A percentile compares a stretch with the other conserved stretches of the same genome.
phyloP scores from a whole-genome alignment of 2,329 filamentous ascomycete species.

The Alternaria sp. region DNA sequence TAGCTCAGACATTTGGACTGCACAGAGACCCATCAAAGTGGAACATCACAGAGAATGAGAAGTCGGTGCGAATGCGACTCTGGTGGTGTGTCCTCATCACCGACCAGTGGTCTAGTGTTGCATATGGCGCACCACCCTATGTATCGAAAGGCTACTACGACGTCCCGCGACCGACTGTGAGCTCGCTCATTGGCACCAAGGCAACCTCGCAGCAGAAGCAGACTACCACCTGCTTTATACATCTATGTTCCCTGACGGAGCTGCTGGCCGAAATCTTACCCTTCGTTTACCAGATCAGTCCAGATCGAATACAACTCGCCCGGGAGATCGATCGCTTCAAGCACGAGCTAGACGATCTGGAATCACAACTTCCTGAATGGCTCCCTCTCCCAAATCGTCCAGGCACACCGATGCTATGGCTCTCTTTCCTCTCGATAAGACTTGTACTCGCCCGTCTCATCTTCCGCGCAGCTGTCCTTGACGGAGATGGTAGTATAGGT shows the following conservation, averaged over 20 bases:
- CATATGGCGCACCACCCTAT: constrained; percentile 62
- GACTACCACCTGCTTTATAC: constrained; percentile 60
- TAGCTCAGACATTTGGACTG: constrained; percentile 63
- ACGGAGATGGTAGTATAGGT: constrained; percentile 29
- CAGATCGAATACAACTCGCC: constrained; percentile 35
- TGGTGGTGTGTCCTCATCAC: constrained; percentile 66
- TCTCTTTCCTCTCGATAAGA: constrained; percentile 50
- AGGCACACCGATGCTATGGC: constrained; percentile 48
- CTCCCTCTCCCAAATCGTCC: constrained; percentile 36
- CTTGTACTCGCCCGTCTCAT: constrained; percentile 50
- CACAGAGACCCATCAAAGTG: constrained; percentile 63
- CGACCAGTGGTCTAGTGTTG: constrained; percentile 64
- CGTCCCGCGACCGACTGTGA: constrained; percentile 60
- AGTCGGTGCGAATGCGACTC: constrained; percentile 58
- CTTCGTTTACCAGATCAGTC: constrained; percentile 46
- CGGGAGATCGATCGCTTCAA: constrained; percentile 43
- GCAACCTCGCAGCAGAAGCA: constrained; percentile 50
- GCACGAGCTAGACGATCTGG: constrained; percentile 41
- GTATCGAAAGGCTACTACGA: constrained; percentile 62
- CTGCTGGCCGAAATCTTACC: constrained; percentile 51
- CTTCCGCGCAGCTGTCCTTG: constrained; percentile 37
- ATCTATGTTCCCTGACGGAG: constrained; percentile 58
- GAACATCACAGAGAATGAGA: constrained; percentile 59
- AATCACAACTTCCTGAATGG: constrained; percentile 44
- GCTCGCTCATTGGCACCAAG: constrained; percentile 47